Conservation (phyloP, 2,329 filamentous ascomycete genomes). For the Arthrobotrys entomopaga region DNA sequence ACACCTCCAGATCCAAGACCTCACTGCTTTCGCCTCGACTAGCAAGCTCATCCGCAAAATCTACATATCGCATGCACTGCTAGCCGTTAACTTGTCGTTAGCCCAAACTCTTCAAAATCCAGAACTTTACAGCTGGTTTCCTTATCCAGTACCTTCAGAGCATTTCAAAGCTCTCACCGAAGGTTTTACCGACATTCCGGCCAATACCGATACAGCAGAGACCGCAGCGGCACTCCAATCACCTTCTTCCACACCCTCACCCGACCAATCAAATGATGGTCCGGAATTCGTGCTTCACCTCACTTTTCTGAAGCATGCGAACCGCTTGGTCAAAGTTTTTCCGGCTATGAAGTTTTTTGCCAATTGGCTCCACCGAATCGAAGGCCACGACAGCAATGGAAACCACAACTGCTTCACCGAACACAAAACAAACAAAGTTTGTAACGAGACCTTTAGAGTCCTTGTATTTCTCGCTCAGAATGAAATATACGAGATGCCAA, state of each 20-base stretch:
- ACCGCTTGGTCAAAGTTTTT: slow-evolving; percentile 18
- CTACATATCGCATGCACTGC: not conserved
- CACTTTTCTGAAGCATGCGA: slow-evolving; percentile 24
- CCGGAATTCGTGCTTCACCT: not conserved
- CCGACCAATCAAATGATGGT: not conserved
- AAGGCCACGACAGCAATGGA: slow-evolving; percentile 23
- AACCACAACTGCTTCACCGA: slow-evolving; percentile 42
- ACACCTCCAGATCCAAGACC: slow-evolving; percentile 16
- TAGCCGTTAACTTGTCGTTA: slow-evolving; percentile 11
- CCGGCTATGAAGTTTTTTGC: slow-evolving; percentile 24
- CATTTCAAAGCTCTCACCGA: not conserved
- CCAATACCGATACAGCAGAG: not conserved
- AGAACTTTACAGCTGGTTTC: slow-evolving; percentile 30
- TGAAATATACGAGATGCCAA: slow-evolving; percentile 18
- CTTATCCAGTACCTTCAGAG: slow-evolving; percentile 9
- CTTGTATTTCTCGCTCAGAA: slow-evolving; percentile 47
- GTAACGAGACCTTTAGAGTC: slow-evolving; percentile 38
- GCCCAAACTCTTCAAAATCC: slow-evolving; percentile 16
- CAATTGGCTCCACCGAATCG: slow-evolving; percentile 28
- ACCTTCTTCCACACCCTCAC: not conserved
- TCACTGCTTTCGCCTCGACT: slow-evolving; percentile 19
- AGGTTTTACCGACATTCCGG: not conserved
- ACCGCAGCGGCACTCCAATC: not conserved
- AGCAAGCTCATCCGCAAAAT: slow-evolving; percentile 10
- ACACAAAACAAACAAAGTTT: not conserved